Percentiles rank a stretch among this genome's conserved stretches.
Conservation (phyloP, 116 monocot species). For the Dioscorea cayenensis region DNA sequence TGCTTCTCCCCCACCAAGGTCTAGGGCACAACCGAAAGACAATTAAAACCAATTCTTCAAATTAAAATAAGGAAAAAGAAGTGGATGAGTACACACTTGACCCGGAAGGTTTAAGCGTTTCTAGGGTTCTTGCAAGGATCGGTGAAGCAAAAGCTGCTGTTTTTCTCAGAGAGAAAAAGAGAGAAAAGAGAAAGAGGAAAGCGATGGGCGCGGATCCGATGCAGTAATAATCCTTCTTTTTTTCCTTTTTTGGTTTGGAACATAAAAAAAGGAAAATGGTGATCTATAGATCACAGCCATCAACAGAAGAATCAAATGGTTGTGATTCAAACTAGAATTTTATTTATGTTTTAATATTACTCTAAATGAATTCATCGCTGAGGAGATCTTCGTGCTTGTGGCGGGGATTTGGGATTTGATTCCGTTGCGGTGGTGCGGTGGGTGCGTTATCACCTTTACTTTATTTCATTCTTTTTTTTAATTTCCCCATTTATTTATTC, state of each 20-base stretch:
- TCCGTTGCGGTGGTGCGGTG: background rate
- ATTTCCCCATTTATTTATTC: background rate
- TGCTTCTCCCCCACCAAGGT: no score
- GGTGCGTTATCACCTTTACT: background rate
- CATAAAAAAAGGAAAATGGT: background rate
- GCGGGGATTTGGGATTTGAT: background rate
- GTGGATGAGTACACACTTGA: no score
- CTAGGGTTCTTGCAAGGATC: slow-evolving; percentile 5
- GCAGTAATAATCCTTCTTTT: background rate
- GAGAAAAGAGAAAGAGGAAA: background rate
- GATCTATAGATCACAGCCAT: background rate
- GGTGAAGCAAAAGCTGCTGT: background rate
- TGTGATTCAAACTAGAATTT: background rate
- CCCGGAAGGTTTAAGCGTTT: no score
- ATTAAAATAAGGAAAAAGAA: no score
- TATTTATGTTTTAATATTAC: background rate
- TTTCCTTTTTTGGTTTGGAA: background rate
- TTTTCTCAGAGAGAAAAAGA: background rate
- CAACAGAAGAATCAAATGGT: background rate
- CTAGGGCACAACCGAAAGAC: no score
- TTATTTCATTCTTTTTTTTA: background rate
- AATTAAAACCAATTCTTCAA: no score
- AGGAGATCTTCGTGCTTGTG: background rate
- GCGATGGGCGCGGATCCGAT: background rate
- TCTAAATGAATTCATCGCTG: background rate